Evolutionary conservation across 768 basidiomycete species (phyloP).

Genomic region (Collybia sp.): DNA sequence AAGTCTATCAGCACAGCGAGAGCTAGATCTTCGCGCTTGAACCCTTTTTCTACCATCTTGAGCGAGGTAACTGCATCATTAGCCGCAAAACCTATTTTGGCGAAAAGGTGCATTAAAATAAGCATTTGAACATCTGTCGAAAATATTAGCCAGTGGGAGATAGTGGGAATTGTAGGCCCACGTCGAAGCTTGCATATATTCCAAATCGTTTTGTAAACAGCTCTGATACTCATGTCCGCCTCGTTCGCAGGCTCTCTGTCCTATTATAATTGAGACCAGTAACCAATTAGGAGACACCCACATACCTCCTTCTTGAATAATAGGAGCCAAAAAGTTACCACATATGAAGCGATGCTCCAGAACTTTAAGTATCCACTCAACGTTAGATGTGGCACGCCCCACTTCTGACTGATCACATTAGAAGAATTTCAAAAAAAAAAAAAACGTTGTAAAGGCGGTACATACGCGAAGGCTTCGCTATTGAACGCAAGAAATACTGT

Average conservation of each 20-base stretch:
- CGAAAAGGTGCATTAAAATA: constrained; percentile 80
- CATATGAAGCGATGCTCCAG: constrained; percentile 77
- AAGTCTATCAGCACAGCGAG: constrained; percentile 94
- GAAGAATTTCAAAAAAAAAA: neutral
- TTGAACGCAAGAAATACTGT: constrained; percentile 98
- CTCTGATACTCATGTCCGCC: constrained; percentile 84
- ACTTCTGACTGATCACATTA: constrained; percentile 46
- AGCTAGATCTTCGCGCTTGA: constrained; percentile 95
- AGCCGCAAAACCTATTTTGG: constrained; percentile 92
- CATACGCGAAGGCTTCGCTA: constrained; percentile 85
- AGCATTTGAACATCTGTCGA: constrained; percentile 83
- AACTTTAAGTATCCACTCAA: constrained; percentile 81
- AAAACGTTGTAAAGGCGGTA: too few species aligned
- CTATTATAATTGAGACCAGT: constrained; percentile 26
- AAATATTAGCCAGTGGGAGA: neutral
- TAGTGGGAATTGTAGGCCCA: constrained; percentile 30
- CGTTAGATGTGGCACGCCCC: constrained; percentile 71
- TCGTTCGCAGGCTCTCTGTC: constrained; percentile 71
- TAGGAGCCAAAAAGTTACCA: constrained; percentile 84
- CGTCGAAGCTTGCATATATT: constrained; percentile 87
- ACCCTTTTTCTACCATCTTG: constrained; percentile 96
- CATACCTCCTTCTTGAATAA: constrained; percentile 87
- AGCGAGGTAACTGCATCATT: constrained; percentile 89
- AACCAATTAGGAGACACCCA: neutral
- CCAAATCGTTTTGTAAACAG: constrained; percentile 95